Percentiles rank a stretch among this genome's conserved stretches.
Conservation (phyloP, 2,329 filamentous ascomycete species). For the Alternaria sp. region DNA sequence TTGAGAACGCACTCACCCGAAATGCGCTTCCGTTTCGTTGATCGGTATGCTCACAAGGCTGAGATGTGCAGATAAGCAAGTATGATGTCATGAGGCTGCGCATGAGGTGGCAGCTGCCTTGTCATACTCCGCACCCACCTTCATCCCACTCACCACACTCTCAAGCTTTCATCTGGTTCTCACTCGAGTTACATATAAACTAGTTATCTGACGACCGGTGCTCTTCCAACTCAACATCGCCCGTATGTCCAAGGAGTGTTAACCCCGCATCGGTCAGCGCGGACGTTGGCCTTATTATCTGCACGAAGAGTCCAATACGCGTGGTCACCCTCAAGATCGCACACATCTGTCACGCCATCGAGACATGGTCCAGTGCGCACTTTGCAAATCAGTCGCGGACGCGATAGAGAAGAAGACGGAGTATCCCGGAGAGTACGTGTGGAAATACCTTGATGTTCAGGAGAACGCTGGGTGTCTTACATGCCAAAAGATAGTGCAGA, state of each 20-base stretch:
- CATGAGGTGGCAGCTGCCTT: neutral
- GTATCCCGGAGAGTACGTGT: neutral
- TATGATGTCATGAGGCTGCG: neutral
- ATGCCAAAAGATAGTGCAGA: neutral
- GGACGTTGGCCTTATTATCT: neutral
- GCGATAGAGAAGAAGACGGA: neutral
- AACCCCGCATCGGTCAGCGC: neutral
- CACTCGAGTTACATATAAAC: neutral
- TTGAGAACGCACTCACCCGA: neutral
- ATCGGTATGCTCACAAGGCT: neutral
- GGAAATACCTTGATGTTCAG: neutral
- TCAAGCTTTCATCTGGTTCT: neutral
- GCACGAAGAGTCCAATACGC: neutral
- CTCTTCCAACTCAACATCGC: neutral
- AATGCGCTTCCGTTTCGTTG: neutral
- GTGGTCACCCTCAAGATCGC: neutral
- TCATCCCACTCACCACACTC: rapidly evolving
- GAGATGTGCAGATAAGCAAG: neutral
- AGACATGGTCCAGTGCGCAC: neutral
- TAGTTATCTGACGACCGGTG: rapidly evolving
- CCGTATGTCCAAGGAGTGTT: neutral
- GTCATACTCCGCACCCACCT: neutral
- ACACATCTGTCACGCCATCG: neutral
- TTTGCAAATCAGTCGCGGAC: neutral
- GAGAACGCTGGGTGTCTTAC: neutral